Conservation (phyloP, 306 rosid genomes). For the Vachellia pachyceras region DNA sequence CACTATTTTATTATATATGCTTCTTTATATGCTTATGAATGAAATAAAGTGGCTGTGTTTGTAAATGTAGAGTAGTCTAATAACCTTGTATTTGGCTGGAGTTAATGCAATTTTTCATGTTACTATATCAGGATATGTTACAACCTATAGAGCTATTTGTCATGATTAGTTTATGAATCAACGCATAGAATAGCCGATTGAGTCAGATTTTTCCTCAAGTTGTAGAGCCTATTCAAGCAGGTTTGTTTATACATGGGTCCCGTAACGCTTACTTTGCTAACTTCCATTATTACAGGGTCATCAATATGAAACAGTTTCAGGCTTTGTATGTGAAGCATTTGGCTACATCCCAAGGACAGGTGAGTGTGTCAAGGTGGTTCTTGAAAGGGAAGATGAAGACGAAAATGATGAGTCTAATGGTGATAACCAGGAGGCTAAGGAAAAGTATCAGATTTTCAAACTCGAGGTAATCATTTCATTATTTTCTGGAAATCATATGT, state of each 20-base stretch:
- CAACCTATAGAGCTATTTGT: neutral
- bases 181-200: neutral
- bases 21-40: conserved; percentile 20
- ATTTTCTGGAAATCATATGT: conserved; percentile 1
- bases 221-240: neutral
- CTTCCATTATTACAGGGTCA: conserved; percentile 67
- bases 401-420: conserved; percentile 61
- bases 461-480: conserved; percentile 70
- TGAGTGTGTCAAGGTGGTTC: conserved; percentile 83
- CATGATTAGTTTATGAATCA: conserved; percentile 9
- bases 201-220: neutral
- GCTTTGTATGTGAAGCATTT: conserved; percentile 94
- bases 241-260: neutral
- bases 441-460: conserved; percentile 75
- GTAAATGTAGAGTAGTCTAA: neutral
- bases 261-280: neutral
- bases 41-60: conserved; percentile 8
- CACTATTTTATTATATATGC: conserved; percentile 19
- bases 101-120: conserved; percentile 3
- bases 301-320: conserved; percentile 97
- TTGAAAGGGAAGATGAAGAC: conserved; percentile 86
- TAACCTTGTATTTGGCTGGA: conserved; percentile 10
- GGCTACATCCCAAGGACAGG: conserved; percentile 99
- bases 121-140: conserved; percentile 4
- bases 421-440: conserved; percentile 74